These are phyloP conservation scores for Oryza brachyantha DNA, from an alignment of 176 grass and related monocot genomes.

Conservation along the genomic window DNA sequence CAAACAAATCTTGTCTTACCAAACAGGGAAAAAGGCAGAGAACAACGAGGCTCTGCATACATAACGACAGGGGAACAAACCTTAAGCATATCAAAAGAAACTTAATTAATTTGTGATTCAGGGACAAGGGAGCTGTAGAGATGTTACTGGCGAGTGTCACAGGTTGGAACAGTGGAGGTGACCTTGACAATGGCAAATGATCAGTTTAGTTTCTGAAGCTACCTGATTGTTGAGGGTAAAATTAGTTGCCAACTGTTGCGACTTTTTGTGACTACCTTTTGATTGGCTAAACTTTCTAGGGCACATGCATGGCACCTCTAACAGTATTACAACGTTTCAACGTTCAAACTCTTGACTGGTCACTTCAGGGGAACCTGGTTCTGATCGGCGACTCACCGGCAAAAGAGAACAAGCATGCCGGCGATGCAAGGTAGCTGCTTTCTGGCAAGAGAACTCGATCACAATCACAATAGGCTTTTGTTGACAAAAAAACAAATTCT, in stretches of 20 bases:
- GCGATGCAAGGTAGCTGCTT: background rate
- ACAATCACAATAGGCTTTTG: background rate
- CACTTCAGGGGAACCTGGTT: conserved; percentile 20
- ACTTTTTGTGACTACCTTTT: background rate
- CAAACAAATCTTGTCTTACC: background rate
- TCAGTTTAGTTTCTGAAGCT: background rate
- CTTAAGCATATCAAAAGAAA: background rate
- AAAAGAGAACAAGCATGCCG: background rate
- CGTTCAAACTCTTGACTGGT: conserved; percentile 24
- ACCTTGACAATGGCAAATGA: background rate
- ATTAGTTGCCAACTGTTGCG: background rate
- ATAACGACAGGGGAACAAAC: background rate
- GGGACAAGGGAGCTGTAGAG: background rate
- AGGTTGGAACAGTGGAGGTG: background rate
- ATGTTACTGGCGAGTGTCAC: background rate
- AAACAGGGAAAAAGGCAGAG: background rate
- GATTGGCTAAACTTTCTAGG: background rate
- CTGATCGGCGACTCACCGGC: background rate
- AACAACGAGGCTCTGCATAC: background rate
- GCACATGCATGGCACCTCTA: background rate
- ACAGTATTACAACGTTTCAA: conserved; percentile 4
- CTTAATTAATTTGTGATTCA: background rate
- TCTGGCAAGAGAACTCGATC: background rate
- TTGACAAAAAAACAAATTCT: background rate
- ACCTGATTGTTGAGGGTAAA: background rate